phyloP scores from a whole-genome alignment of 169 alveolate species.

The Babesia ovis region DNA sequence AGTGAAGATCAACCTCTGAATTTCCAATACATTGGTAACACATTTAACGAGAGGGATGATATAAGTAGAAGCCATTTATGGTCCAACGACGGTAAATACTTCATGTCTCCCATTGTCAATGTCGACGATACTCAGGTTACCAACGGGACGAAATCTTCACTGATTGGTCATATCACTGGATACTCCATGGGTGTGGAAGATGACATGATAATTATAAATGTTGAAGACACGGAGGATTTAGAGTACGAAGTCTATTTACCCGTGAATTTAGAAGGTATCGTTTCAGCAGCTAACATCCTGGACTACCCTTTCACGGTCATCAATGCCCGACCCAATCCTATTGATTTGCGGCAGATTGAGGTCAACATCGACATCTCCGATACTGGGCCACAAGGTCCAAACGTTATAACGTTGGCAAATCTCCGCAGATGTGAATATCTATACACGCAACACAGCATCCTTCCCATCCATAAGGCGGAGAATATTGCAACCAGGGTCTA shows the following conservation, averaged over 20 bases:
- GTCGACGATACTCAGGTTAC: background rate
- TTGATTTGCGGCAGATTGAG: background rate
- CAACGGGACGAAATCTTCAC: background rate
- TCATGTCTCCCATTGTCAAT: background rate
- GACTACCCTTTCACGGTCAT: background rate
- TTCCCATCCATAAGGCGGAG: background rate
- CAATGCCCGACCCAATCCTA: background rate
- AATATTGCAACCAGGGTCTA: background rate
- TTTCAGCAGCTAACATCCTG: background rate
- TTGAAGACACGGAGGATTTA: background rate
- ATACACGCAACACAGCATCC: background rate
- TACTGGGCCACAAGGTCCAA: background rate
- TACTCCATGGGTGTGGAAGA: background rate
- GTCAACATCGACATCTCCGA: background rate
- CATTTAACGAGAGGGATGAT: background rate
- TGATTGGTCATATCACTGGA: background rate
- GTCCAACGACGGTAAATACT: background rate
- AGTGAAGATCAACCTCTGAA: background rate
- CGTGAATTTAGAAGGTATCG: background rate
- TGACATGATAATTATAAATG: background rate
- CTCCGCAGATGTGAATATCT: background rate
- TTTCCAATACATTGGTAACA: background rate
- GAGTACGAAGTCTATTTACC: background rate
- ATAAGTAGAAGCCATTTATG: background rate
- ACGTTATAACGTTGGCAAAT: background rate